Conservation (phyloP, 2,329 filamentous ascomycete species). For the Colletotrichum lindemuthianum region DNA sequence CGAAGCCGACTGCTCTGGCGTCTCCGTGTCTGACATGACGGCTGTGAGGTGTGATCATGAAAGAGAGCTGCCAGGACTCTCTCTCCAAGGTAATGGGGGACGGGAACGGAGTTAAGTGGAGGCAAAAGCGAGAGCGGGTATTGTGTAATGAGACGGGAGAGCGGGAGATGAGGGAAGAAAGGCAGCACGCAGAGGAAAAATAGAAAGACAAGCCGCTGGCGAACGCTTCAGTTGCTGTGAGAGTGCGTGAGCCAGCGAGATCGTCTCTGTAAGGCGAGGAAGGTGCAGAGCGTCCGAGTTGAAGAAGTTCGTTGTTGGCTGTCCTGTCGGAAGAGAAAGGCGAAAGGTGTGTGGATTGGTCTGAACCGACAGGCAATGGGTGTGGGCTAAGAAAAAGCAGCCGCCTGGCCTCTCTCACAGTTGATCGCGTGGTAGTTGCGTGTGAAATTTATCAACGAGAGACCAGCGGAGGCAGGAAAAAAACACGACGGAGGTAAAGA, state of each 20-base stretch:
- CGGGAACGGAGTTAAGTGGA: conserved; percentile 31
- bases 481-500: conserved; percentile 18
- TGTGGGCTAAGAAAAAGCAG: conserved; percentile 36
- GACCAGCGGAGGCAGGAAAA: conserved; percentile 12
- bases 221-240: conserved; percentile 1
- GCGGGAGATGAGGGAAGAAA: conserved; percentile 23
- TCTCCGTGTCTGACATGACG: conserved; percentile 43
- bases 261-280: conserved; percentile 7
- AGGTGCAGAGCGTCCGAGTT: conserved; percentile 23
- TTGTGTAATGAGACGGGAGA: conserved; percentile 33
- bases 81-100: conserved; percentile 6
- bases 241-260: conserved; percentile 16
- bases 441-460: conserved; percentile 26
- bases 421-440: neutral
- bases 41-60: conserved; percentile 38
- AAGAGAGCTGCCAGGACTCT: conserved; percentile 31
- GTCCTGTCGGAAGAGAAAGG: conserved; percentile 35
- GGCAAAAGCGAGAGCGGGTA: conserved; percentile 35
- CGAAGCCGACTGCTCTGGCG: conserved; percentile 35
- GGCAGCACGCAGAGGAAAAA: conserved; percentile 12
- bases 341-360: conserved; percentile 27
- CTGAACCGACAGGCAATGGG: conserved; percentile 12
- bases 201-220: conserved; percentile 11
- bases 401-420: conserved; percentile 30
- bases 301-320: conserved; percentile 37